Evolutionary conservation across 129 eudicot genomes (phyloP).

Genomic region (Deinandra increscens): DNA sequence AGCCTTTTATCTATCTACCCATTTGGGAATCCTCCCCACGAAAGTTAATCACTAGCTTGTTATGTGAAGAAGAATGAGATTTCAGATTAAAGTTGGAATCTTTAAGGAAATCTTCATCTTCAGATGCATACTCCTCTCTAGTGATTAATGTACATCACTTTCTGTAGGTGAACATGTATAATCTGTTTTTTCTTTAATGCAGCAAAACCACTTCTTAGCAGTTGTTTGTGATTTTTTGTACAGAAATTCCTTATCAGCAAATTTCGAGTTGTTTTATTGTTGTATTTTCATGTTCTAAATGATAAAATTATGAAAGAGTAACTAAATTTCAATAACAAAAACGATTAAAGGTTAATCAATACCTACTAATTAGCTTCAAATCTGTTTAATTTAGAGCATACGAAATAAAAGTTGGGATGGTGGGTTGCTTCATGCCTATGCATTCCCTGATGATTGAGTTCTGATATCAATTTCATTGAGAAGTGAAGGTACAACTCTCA

Average conservation of each 20-base stretch:
- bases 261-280: constrained; percentile 5
- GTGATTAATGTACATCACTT: too few relatives aligned
- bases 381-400: background rate
- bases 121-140: background rate
- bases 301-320: background rate
- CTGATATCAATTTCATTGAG: constrained; percentile 51
- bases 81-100: background rate
- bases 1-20: constrained; percentile 42
- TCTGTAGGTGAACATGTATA: too few relatives aligned
- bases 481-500: constrained; percentile 57
- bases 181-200: too few relatives aligned
- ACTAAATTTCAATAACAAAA: too few relatives aligned
- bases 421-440: background rate
- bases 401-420: background rate
- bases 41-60: constrained; percentile 48
- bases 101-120: background rate
- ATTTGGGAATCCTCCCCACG: constrained; percentile 60
- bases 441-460: constrained; percentile 32
- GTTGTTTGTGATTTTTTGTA: constrained; percentile 1
- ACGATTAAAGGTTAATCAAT: too few relatives aligned
- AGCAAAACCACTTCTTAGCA: too few relatives aligned
- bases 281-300: constrained; percentile 1
- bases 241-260: background rate
- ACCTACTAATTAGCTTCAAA: too few relatives aligned
- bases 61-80: constrained; percentile 48